phyloP scores from a whole-genome alignment of 148 eudicot genomes.

The Chenopodium berlandieri region DNA sequence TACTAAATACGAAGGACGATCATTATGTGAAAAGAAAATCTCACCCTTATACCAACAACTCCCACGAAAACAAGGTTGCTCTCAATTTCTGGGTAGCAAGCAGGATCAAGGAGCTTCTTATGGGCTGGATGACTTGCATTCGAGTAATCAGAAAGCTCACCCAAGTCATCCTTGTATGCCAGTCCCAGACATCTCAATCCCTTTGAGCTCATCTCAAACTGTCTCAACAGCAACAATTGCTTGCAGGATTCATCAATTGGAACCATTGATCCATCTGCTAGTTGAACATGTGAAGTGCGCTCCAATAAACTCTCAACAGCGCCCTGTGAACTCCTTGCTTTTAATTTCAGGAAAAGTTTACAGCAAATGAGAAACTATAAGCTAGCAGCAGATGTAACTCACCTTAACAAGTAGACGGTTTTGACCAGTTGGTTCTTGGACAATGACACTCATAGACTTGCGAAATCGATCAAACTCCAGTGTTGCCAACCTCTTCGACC shows the following conservation, averaged over 20 bases:
- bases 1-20: background rate
- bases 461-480: slow-evolving; percentile 86
- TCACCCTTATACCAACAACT: slow-evolving; percentile 81
- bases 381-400: slow-evolving; percentile 8
- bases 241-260: slow-evolving; percentile 67
- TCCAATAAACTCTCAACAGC: slow-evolving; percentile 86
- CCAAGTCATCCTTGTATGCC: slow-evolving; percentile 78
- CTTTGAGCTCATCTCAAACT: slow-evolving; percentile 76
- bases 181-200: slow-evolving; percentile 81
- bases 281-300: slow-evolving; percentile 66
- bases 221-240: slow-evolving; percentile 48
- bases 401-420: slow-evolving; percentile 90
- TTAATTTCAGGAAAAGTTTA: slow-evolving; percentile 1
- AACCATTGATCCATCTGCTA: slow-evolving; percentile 74
- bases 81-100: slow-evolving; percentile 61
- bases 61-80: slow-evolving; percentile 74
- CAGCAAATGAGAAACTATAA: background rate
- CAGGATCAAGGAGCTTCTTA: slow-evolving; percentile 73
- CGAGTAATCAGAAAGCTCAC: slow-evolving; percentile 63
- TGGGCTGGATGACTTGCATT: slow-evolving; percentile 64
- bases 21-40: slow-evolving; percentile 10
- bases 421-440: slow-evolving; percentile 53
- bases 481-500: slow-evolving; percentile 68
- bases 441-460: slow-evolving; percentile 91
- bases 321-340: slow-evolving; percentile 50